Evolutionary conservation across 495 filamentous ascomycete species (phyloP), one percentile per base, ranked within the genome.

Genomic region (Aspergillus nanangensis): DNA sequence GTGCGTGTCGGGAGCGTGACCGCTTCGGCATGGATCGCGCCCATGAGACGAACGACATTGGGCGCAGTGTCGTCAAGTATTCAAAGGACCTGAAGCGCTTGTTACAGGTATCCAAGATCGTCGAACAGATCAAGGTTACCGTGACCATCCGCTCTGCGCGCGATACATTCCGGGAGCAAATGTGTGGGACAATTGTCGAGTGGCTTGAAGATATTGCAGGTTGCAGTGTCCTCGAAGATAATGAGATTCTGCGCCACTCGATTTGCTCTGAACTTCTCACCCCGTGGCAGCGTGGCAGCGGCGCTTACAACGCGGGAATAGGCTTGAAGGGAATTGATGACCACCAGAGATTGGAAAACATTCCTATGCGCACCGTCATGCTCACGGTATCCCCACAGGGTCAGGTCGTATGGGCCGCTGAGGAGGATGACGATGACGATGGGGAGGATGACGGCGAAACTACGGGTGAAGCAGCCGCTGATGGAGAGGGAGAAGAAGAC

Each of bases 131-230:
- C 71, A 95, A 95, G 61, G 82, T 97, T 40, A 97, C 94, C 0
- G 86, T 94, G 44, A 97, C 94, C 4, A 90, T 98, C 48, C 83
- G 93, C 5, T 96, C 94, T 22, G 76, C 94, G 0, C 76, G 93
- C 41, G 93, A 98, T 65, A 96, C 88, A 1, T 98, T 96, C 71
- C 76, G 93, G 48, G 93, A 98, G 67, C 87, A 96, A 62, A 98
- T 98, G 93, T 95, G 90, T 61, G 90, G 83, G 2, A 92, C 91
- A n/a, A 94, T 98, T 51, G 85, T 96, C 44, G 90, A 96, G 57
- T 98, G 94, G 94, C 78, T 98, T 2, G 74, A 80, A 18, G 94
- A 98, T 67, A 94, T 98, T 58, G 75, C 90, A 3, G 90, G 90
- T 17, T 96, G 92, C 62, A 88, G 82, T 55, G 83, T 92, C 38